Conservation (phyloP, 306 rosid genomes). For the Hippophae gyantsensis region DNA sequence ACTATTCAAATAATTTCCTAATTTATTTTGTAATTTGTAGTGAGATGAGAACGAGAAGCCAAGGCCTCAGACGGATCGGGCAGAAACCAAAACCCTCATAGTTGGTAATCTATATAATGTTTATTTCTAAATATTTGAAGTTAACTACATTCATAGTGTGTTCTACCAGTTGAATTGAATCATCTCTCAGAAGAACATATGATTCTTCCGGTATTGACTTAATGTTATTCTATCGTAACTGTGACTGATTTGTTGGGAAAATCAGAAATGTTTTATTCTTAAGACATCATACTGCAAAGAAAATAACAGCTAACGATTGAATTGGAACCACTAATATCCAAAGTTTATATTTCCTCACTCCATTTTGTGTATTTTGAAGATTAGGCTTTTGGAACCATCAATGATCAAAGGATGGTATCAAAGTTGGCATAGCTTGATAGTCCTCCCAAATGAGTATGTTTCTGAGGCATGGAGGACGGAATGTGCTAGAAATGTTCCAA, state of each 20-base stretch:
- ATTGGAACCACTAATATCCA: background rate
- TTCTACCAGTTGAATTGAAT: background rate
- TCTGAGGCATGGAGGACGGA: background rate
- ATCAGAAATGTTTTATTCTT: too few relatives aligned
- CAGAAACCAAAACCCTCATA: conserved; percentile 60
- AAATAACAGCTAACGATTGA: too few relatives aligned
- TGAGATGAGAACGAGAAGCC: conserved; percentile 54
- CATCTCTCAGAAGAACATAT: background rate
- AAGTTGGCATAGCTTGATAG: background rate
- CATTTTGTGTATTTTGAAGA: background rate
- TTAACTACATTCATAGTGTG: background rate
- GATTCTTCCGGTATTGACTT: background rate
- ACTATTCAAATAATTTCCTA: conserved; percentile 5
- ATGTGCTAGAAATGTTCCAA: conserved; percentile 3
- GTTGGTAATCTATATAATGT: conserved; percentile 26
- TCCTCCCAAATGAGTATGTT: background rate
- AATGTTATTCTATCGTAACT: too few relatives aligned
- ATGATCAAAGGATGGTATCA: conserved; percentile 3
- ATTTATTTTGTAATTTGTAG: conserved; percentile 33
- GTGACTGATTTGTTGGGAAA: too few relatives aligned
- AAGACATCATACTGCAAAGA: too few relatives aligned
- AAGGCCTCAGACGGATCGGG: conserved; percentile 68
- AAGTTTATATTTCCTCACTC: background rate
- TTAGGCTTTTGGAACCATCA: background rate
- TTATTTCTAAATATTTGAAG: background rate